Percentiles rank a stretch among this genome's conserved stretches.
phyloP scores from a whole-genome alignment of 2,329 filamentous ascomycete species.

The Pestalotiopsis sp. region DNA sequence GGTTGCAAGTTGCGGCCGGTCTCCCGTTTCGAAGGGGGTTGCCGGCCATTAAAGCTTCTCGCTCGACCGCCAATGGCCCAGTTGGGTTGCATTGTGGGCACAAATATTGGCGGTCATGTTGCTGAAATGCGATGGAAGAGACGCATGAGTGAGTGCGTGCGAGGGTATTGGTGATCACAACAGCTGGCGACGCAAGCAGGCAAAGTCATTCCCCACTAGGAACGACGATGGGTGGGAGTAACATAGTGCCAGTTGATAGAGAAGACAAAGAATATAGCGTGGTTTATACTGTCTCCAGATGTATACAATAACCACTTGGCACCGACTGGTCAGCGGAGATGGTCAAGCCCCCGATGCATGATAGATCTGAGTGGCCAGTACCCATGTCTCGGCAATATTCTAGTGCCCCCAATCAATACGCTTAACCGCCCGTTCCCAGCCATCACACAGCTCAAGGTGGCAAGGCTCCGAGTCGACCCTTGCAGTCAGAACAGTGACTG shows the following conservation, averaged over 20 bases:
- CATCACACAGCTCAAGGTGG: slow-evolving; percentile 6
- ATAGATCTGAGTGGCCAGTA: slow-evolving; percentile 9
- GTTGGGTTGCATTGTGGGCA: not conserved
- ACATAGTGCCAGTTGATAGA: not conserved
- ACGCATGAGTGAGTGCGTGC: too few species aligned
- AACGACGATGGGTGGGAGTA: not conserved
- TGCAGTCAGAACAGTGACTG: slow-evolving; percentile 21
- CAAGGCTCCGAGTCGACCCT: slow-evolving; percentile 12
- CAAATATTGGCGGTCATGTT: not conserved
- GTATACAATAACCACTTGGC: slow-evolving; percentile 1
- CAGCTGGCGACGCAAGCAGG: not conserved
- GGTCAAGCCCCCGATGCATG: not conserved
- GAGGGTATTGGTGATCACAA: too few species aligned
- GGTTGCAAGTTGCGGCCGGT: not conserved
- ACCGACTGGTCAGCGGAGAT: slow-evolving; percentile 14
- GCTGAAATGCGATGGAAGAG: not conserved
- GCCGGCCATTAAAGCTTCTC: not conserved
- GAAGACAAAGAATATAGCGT: not conserved
- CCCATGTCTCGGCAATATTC: not conserved
- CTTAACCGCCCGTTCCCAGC: not conserved
- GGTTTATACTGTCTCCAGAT: not conserved
- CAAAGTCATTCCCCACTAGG: not conserved
- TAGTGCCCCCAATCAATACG: slow-evolving; percentile 23
- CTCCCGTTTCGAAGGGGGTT: not conserved
- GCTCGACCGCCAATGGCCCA: not conserved